Percentiles rank a stretch among this genome's conserved stretches.
These are phyloP conservation scores for Zangia roseola DNA, from an alignment of 768 basidiomycete genomes.

Conservation along the genomic window DNA sequence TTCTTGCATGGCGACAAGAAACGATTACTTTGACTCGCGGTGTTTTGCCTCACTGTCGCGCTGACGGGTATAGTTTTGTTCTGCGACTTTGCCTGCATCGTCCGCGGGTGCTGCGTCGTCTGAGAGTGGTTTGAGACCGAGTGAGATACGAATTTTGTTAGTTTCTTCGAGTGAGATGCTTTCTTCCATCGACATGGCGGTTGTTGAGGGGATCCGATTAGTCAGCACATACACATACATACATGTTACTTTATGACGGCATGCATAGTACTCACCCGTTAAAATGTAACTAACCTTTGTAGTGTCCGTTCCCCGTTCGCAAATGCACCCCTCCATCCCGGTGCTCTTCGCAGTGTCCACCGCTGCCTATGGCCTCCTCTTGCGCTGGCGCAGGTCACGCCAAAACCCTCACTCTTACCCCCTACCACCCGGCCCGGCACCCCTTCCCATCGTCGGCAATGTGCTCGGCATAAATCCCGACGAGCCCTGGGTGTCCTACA, in stretches of 20 bases:
- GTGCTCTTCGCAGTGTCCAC: constrained; percentile 11
- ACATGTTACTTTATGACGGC: too few relatives aligned
- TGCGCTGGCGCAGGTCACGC: constrained; percentile 7
- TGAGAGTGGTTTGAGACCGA: constrained; percentile 91
- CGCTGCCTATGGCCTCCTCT: constrained; percentile 1
- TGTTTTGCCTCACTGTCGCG: constrained; percentile 70
- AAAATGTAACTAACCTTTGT: too few relatives aligned
- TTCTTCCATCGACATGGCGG: constrained; percentile 70
- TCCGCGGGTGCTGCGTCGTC: constrained; percentile 73
- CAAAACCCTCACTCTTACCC: constrained; percentile 3
- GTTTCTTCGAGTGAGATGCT: constrained; percentile 93
- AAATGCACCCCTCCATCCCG: constrained; percentile 15
- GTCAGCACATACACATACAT: constrained; percentile 15
- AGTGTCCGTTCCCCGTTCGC: too few relatives aligned
- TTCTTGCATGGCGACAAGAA: constrained; percentile 16
- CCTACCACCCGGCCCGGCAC: constrained; percentile 53
- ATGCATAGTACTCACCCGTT: too few relatives aligned
- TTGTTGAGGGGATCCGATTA: background rate
- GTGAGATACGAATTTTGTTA: constrained; percentile 90
- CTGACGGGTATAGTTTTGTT: constrained; percentile 77
- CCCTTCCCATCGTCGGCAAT: constrained; percentile 36
- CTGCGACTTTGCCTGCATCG: constrained; percentile 80
- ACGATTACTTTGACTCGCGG: constrained; percentile 70
- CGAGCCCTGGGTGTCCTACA: constrained; percentile 34
- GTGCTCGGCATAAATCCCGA: constrained; percentile 25